Evolutionary conservation across 371 early-diverging fungal species (phyloP).

Genomic region (Mortierella sp.): DNA sequence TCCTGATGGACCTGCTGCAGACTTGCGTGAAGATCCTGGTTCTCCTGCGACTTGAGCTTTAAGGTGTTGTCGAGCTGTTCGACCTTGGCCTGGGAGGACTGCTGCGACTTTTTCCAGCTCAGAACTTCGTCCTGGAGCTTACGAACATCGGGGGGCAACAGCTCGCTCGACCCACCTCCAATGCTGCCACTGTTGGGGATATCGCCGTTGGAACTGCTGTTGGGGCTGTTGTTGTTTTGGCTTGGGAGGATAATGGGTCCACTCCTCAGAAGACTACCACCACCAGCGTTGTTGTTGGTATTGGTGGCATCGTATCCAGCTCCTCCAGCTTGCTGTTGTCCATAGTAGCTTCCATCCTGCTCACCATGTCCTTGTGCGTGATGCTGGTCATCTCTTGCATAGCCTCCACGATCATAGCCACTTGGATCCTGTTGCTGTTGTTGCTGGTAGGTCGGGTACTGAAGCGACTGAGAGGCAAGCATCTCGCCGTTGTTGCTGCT

Average conservation of each 20-base stretch:
- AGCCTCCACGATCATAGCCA: conserved; percentile 12
- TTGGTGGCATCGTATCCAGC: not conserved
- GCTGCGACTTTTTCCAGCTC: conserved; percentile 53
- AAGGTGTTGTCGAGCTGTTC: conserved; percentile 42
- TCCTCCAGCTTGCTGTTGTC: conserved; percentile 10
- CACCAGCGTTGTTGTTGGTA: not conserved
- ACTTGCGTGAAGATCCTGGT: conserved; percentile 34
- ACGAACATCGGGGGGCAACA: conserved; percentile 21
- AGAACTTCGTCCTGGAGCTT: conserved; percentile 50
- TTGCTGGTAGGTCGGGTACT: not conserved
- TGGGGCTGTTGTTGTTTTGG: not conserved
- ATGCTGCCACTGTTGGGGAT: conserved; percentile 8
- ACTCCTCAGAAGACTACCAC: not conserved
- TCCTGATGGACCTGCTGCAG: conserved; percentile 49
- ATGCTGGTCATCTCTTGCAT: conserved; percentile 2
- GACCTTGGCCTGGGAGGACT: conserved; percentile 46
- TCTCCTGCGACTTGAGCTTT: conserved; percentile 51
- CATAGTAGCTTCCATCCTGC: conserved; percentile 5
- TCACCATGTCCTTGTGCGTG: conserved; percentile 5
- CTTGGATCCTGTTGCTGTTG: conserved; percentile 16
- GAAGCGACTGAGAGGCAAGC: not conserved
- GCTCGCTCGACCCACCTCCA: conserved; percentile 19
- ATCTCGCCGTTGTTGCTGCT: not conserved
- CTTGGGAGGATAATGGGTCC: not conserved
- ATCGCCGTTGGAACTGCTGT: conserved; percentile 1